Evolutionary conservation across 2,329 filamentous ascomycete genomes (phyloP).

Genomic region (Fragosphaeria purpurea): DNA sequence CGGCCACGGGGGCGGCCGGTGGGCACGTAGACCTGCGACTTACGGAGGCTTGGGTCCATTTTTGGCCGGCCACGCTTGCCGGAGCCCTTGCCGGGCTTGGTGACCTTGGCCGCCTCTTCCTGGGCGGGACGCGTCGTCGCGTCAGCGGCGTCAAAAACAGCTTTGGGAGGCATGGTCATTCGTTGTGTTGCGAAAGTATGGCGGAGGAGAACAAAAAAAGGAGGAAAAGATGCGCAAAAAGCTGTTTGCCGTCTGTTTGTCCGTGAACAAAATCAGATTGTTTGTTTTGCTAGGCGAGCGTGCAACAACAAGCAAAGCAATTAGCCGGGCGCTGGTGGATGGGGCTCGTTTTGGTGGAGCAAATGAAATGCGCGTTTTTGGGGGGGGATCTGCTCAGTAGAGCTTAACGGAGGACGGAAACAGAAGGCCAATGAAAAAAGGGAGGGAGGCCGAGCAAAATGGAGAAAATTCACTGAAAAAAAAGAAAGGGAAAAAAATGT

Average conservation of each 20-base stretch:
- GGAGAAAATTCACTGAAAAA: not conserved
- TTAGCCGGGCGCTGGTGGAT: too few species aligned
- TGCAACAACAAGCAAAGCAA: too few species aligned
- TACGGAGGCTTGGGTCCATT: slow-evolving; percentile 15
- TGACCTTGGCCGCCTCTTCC: slow-evolving; percentile 14
- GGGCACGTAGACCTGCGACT: slow-evolving; percentile 15
- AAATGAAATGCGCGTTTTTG: too few species aligned
- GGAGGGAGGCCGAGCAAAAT: not conserved
- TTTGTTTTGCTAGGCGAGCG: too few species aligned
- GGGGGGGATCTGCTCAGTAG: too few species aligned
- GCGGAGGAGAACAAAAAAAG: not conserved
- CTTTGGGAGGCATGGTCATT: slow-evolving; percentile 11
- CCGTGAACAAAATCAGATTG: too few species aligned
- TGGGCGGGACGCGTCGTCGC: slow-evolving; percentile 10
- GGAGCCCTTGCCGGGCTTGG: slow-evolving; percentile 13
- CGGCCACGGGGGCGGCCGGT: slow-evolving; percentile 16
- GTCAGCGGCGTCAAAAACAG: slow-evolving; percentile 5
- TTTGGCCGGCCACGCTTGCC: slow-evolving; percentile 16
- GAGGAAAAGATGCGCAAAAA: not conserved
- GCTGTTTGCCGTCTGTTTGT: not conserved
- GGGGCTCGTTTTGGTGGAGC: too few species aligned
- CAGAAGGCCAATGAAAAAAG: too few species aligned
- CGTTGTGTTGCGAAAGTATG: not conserved
- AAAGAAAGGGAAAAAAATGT: not conserved
- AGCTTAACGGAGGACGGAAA: too few species aligned